These are phyloP conservation scores for Arthrobotrys megalospora DNA, from an alignment of 2,329 filamentous ascomycete genomes.

Conservation along the genomic window DNA sequence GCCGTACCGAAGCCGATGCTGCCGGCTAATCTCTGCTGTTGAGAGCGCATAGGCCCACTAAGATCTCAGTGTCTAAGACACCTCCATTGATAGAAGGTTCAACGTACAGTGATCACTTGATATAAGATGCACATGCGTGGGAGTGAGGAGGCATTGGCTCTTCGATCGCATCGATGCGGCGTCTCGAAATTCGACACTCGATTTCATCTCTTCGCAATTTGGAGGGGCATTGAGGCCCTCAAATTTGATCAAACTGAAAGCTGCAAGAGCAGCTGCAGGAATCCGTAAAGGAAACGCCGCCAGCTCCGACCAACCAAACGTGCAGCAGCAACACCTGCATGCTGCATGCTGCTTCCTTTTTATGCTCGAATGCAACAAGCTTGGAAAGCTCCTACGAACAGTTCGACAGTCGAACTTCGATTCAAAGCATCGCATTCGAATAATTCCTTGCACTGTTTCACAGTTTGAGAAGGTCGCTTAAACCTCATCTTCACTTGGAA, in stretches of 20 bases:
- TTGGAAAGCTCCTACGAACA: conserved; percentile 28
- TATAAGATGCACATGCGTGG: conserved; percentile 47
- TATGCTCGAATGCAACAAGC: conserved; percentile 36
- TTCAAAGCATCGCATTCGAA: conserved; percentile 25
- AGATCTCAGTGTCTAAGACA: conserved; percentile 57
- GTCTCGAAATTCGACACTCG: conserved; percentile 20
- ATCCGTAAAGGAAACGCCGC: conserved; percentile 37
- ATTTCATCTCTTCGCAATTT: conserved; percentile 50
- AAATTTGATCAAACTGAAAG: conserved; percentile 6
- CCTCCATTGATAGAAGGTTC: conserved; percentile 57
- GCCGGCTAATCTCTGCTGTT: conserved; percentile 48
- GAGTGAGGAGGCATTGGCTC: conserved; percentile 44
- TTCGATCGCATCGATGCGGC: conserved; percentile 34
- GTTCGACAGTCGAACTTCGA: conserved; percentile 28
- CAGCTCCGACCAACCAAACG: conserved; percentile 35
- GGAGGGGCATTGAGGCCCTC: conserved; percentile 29
- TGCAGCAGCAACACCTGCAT: conserved; percentile 48
- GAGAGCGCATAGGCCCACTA: conserved; percentile 41
- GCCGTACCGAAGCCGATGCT: conserved; percentile 20
- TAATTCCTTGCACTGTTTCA: conserved; percentile 2
- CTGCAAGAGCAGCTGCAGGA: conserved; percentile 25
- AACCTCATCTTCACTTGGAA: background rate
- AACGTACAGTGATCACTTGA: conserved; percentile 30
- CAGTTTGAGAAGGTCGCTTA: conserved; percentile 42
- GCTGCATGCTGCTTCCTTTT: conserved; percentile 30